Evolutionary conservation across 1,284 basidiomycete species (phyloP), one percentile per base, ranked within the genome.

Genomic region (Cerioporus squamosus): DNA sequence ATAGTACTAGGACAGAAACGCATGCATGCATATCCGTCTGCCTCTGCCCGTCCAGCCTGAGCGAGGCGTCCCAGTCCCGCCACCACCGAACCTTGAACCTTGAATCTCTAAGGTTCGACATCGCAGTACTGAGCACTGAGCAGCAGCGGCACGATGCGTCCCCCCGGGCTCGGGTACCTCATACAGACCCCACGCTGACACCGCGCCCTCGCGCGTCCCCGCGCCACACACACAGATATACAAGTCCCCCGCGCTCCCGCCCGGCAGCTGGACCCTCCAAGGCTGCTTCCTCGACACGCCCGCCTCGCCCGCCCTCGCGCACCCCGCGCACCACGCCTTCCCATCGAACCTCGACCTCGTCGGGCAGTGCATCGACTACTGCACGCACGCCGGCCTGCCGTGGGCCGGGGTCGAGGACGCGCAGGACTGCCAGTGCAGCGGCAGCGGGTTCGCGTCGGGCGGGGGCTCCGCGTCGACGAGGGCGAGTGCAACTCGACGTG

Each of bases 231-330:
- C 15, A 23, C 44, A 59, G 61, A 54, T 62, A 47, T 62, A 59
- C 61, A 59, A 62, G 50, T 62, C 61, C 8, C 54, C 54, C 33
- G 61, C 54, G 18, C 61, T 62, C 49, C 51, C 61, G 15, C 48
- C 44, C 17, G 57, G 61, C 22, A 36, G 38, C 38, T 59, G 51
- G 47, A 14, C 20, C 12, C 31, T 49, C 2, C 39, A 53, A n/a
- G 57, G 57, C 17, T 59, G 61, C 57, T 59, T 59, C 57, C 51
- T 62, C 18, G 61, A 62, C 54, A 57, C 57, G 31, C 55, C 57
- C 17, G 5, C 23, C 2, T 36, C 51, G 17, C 55, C 57, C 17
- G 8, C 38, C 2, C 40, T 51, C 14, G 54, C 44, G 40, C 26
- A 3, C n/a, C 29, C 55, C 46, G 54, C 45, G 38, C 54, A 59